These are phyloP conservation scores for Pulveroboletus sp. DNA, from an alignment of 768 basidiomycete genomes.

Conservation along the genomic window DNA sequence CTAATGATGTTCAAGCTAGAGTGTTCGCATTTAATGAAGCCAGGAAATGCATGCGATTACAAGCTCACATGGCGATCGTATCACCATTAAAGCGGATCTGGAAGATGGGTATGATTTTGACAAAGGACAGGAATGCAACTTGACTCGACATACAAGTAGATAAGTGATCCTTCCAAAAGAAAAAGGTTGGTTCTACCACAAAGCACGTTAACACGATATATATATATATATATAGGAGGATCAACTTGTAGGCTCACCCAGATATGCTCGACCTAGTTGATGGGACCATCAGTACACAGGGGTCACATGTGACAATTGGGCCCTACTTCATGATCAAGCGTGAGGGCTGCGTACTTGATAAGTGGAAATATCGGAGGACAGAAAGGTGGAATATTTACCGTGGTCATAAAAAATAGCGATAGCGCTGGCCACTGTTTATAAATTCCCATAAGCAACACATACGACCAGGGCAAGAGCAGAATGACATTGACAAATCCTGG, in stretches of 20 bases:
- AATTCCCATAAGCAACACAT: not conserved
- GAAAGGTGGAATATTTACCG: conserved; percentile 1
- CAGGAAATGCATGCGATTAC: not conserved
- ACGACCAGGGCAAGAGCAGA: not conserved
- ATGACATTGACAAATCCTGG: conserved; percentile 12
- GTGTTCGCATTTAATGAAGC: not conserved
- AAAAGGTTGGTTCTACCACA: conserved; percentile 1
- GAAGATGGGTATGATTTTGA: not conserved
- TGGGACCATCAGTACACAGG: not conserved
- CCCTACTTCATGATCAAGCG: conserved; percentile 14
- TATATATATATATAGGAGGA: not conserved
- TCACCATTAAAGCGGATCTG: conserved; percentile 26
- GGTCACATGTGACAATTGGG: not conserved
- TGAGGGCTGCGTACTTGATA: conserved; percentile 7
- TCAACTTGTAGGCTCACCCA: conserved; percentile 10
- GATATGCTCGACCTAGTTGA: conserved; percentile 14
- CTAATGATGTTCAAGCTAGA: conserved; percentile 13
- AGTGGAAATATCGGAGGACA: not conserved
- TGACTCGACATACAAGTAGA: conserved; percentile 14
- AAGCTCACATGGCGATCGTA: conserved; percentile 15
- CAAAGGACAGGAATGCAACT: not conserved
- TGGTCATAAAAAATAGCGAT: conserved; percentile 19
- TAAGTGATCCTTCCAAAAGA: conserved; percentile 18
- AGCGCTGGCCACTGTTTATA: conserved; percentile 4
- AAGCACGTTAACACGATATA: not conserved